phyloP scores from a whole-genome alignment of 345 rosid species.

The Hevea brasiliensis region DNA sequence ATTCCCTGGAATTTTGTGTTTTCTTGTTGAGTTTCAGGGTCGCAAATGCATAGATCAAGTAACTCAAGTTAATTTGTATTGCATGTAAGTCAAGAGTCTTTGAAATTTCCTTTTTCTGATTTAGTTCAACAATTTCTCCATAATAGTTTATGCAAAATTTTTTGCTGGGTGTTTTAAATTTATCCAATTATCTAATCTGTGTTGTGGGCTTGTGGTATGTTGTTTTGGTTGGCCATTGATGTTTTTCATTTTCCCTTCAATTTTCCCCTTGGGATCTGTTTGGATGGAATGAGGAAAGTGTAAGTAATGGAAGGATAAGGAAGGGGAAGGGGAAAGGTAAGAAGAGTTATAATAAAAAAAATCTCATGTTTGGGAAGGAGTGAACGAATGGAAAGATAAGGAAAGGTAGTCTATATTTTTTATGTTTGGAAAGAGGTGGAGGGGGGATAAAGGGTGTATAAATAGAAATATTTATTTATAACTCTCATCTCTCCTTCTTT shows the following conservation, averaged over 20 bases:
- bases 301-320: too few relatives aligned
- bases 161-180: background rate
- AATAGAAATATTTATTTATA: too few relatives aligned
- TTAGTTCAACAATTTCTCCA: background rate
- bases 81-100: background rate
- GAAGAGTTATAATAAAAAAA: too few relatives aligned
- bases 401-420: too few relatives aligned
- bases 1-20: background rate
- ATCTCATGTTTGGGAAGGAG: too few relatives aligned
- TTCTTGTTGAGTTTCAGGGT: background rate
- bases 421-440: too few relatives aligned
- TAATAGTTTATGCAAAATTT: background rate
- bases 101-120: background rate
- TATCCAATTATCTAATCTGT: background rate
- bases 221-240: background rate
- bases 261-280: background rate
- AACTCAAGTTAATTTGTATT: background rate
- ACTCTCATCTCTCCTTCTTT: too few relatives aligned
- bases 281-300: too few relatives aligned
- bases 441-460: too few relatives aligned
- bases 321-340: too few relatives aligned
- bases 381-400: too few relatives aligned
- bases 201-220: background rate
- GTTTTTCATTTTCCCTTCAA: background rate
- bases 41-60: background rate